Conservation (phyloP, 768 basidiomycete genomes). For the Pisolithus albus region DNA sequence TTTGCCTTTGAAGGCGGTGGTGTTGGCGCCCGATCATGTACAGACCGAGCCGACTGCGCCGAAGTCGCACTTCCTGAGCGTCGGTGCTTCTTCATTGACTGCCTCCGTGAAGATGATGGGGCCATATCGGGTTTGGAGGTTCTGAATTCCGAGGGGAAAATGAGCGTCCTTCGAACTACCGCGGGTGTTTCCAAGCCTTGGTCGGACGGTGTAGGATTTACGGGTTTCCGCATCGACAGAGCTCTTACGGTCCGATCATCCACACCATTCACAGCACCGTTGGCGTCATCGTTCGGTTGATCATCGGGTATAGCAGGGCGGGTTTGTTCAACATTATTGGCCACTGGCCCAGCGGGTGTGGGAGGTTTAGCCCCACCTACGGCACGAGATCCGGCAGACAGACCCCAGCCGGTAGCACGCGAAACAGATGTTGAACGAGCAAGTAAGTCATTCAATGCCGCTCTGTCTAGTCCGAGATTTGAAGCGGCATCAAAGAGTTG, state of each 20-base stretch:
- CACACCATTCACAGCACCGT: constrained; percentile 24
- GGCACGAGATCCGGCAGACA: constrained; percentile 25
- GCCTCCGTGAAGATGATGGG: constrained; percentile 47
- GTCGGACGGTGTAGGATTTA: constrained; percentile 21
- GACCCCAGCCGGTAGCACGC: constrained; percentile 41
- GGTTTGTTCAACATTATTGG: constrained; percentile 8
- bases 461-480: constrained; percentile 69
- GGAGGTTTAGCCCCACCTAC: constrained; percentile 9
- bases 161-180: constrained; percentile 72
- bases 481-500: constrained; percentile 73
- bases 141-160: constrained; percentile 64
- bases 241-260: constrained; percentile 26
- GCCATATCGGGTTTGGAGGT: constrained; percentile 51
- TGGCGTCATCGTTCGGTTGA: constrained; percentile 22
- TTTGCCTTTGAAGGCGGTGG: constrained; percentile 71
- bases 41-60: constrained; percentile 61
- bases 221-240: constrained; percentile 15
- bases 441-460: constrained; percentile 62
- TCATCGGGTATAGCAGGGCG: constrained; percentile 17
- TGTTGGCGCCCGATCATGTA: constrained; percentile 77
- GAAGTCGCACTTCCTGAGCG: constrained; percentile 55
- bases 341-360: constrained; percentile 17
- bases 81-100: constrained; percentile 42
- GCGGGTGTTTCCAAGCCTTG: constrained; percentile 35
- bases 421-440: constrained; percentile 66